Evolutionary conservation across 2,329 filamentous ascomycete species (phyloP), one percentile per base, ranked within the genome.

Genomic region (Cercospora berteroae): DNA sequence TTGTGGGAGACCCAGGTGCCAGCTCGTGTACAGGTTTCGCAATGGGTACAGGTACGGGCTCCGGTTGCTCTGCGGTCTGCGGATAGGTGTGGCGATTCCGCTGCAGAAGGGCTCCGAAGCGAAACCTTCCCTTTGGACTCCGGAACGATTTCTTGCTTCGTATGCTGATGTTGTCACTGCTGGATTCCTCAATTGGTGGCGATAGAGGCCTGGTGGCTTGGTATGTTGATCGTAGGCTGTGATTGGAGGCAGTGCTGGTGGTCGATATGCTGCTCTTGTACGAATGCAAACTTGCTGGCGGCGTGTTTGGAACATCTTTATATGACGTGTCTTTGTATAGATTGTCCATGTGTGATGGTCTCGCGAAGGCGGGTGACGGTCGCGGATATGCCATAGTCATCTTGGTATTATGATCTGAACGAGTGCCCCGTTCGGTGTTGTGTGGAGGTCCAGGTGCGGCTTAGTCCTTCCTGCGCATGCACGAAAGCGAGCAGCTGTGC

Each of bases 321-420:
- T 39, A 39, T n/a, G 50, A 56, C 13, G 60, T 23, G 33, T 73
- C 68, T 72, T 71, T 69, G 69, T 74, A 77, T 13, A 77, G 69
- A 56, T 71, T 73, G 66, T 77, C 74, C 60, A 77, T 68, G 60
- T 76, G 77, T 58, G 75, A 74, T 12, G 75, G 75, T 52, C 75
- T 66, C 50, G 65, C 67, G 36, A 71, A 69, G 44, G 68, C 60
- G 5, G 67, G 70, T 57, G 74, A 71, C 7, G 71, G 70, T 64
- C 71, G 72, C 48, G 70, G 68, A 48, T 72, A 66, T 27, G 65
- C 61, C 71, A 74, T 74, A 13, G 71, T 67, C 73, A 76, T 76
- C 50, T 65, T 72, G 42, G 33, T 48, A 44, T 42, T 64, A 48
- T 42, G 52, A 57, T 58, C 31, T 56, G 61, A n/a, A 57, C 23